A percentile compares a stretch with the other conserved stretches of the same genome.
These are phyloP conservation scores for Grosmannia clavigera DNA, from an alignment of 2,329 filamentous ascomycete genomes.

Conservation along the genomic window DNA sequence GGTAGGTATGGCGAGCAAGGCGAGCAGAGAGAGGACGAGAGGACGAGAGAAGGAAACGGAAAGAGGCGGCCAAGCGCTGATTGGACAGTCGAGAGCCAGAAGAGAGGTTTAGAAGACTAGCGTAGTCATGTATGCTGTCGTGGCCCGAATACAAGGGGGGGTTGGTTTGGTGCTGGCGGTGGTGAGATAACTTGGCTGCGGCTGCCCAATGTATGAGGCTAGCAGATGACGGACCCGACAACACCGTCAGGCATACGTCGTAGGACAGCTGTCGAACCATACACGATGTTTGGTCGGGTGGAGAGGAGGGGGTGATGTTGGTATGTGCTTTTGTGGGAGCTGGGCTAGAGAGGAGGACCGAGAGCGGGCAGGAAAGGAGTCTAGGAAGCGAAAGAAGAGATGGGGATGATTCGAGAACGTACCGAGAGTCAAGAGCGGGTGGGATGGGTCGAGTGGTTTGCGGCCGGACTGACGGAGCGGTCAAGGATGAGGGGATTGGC, in stretches of 20 bases:
- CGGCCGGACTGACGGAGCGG: neutral
- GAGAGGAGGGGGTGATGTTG: neutral
- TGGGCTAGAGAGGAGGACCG: neutral
- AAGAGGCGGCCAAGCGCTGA: neutral
- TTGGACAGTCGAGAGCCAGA: neutral
- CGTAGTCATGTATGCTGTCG: constrained; percentile 8
- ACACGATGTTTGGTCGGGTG: neutral
- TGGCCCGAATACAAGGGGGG: constrained; percentile 9
- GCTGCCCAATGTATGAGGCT: neutral
- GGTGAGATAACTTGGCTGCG: neutral
- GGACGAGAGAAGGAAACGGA: neutral
- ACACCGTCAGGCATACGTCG: neutral
- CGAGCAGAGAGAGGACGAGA: neutral
- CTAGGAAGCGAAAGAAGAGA: neutral
- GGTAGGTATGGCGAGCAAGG: neutral
- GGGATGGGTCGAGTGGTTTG: neutral
- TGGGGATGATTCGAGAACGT: neutral
- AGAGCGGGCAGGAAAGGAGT: neutral
- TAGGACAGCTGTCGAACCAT: neutral
- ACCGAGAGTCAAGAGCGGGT: neutral
- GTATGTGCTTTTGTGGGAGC: neutral
- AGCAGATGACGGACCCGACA: neutral
- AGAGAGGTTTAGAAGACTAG: neutral
- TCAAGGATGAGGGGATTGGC: neutral
- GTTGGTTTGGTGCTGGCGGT: neutral